Evolutionary conservation across 495 filamentous ascomycete genomes (phyloP), one percentile per base, ranked within the genome.

Genomic region (Podospora conica): DNA sequence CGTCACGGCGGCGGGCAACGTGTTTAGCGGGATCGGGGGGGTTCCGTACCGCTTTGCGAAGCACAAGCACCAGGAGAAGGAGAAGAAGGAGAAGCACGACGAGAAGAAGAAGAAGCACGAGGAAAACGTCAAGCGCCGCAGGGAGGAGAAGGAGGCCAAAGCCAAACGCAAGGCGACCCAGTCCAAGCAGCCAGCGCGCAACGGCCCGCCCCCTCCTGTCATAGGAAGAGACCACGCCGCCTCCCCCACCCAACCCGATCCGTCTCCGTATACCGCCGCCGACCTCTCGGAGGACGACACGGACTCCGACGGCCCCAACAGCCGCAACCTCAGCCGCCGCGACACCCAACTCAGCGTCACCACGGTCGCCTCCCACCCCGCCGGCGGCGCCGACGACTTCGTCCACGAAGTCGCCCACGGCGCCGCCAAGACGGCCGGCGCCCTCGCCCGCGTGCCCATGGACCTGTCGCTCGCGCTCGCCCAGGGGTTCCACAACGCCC

Each of bases 401-500:
- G 69, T 74, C 1, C 65, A 77, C 11, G 77, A 86, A 21, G 74
- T 86, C 33, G 81, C 81, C 53, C 69, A 74, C 22, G 85, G 86
- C 1, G 11, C 66, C 9, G 57, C 21, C 28, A 66, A 69, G 71
- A 84, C 60, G 75, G 81, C 57, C 66, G 73, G 48, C 82, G 86
- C 6, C 1, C 61, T 86, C 11, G 84, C 76, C 1, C 71, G 74
- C 40, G 83, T 77, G 12, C 87, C 83, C 7, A 87, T 93, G 66
- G 88, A 93, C 69, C 80, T 95, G 22, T 83, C 85, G 5, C 77
- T 93, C 1, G 90, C 91, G 0, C 72, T 93, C 3, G 86, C 89
- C 3, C 91, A 93, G 70, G 92, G 92, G 1, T 90, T 94, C 65
- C 90, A 94, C 73, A 93, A 93, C 68, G 89, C 91, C 0, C 92